Evolutionary conservation across 495 filamentous ascomycete species (phyloP).

Genomic region (Penicillium coffeae): DNA sequence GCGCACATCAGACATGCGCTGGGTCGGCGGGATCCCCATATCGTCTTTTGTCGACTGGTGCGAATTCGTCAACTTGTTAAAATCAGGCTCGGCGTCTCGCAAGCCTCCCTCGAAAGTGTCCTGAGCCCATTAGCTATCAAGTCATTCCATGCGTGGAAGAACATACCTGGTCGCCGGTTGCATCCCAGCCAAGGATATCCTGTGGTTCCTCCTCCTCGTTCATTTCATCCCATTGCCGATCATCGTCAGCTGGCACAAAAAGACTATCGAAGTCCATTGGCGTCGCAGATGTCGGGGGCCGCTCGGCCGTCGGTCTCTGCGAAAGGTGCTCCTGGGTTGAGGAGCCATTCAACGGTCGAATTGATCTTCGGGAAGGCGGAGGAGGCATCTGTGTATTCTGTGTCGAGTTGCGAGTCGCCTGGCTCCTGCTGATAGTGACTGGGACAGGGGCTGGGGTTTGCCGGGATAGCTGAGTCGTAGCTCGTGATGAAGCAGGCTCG

Average conservation of each 20-base stretch:
- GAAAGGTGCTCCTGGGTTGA: slow-evolving; percentile 27
- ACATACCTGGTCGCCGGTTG: slow-evolving; percentile 51
- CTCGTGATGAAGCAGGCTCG: slow-evolving; percentile 32
- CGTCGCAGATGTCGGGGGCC: slow-evolving; percentile 47
- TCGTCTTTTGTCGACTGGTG: slow-evolving; percentile 27
- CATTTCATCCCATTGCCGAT: slow-evolving; percentile 74
- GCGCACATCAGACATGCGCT: slow-evolving; percentile 48
- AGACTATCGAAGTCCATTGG: slow-evolving; percentile 69
- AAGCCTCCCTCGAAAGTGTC: slow-evolving; percentile 34
- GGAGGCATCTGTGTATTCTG: slow-evolving; percentile 30
- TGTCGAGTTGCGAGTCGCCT: slow-evolving; percentile 3
- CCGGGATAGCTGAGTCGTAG: slow-evolving; percentile 29
- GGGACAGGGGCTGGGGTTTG: slow-evolving; percentile 22
- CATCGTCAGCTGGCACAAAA: slow-evolving; percentile 74
- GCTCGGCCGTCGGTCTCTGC: slow-evolving; percentile 31
- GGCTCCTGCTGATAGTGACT: slow-evolving; percentile 17
- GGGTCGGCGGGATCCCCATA: slow-evolving; percentile 48
- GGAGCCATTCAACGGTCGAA: slow-evolving; percentile 35
- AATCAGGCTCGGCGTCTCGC: slow-evolving; percentile 21
- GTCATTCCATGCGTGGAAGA: neutral
- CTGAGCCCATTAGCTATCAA: slow-evolving; percentile 11
- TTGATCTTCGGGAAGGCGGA: slow-evolving; percentile 29
- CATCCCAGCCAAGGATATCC: slow-evolving; percentile 79
- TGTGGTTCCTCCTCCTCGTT: slow-evolving; percentile 68
- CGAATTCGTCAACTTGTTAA: slow-evolving; percentile 13